phyloP scores from a whole-genome alignment of 176 grass and related monocot species.

The Guadua angustifolia region DNA sequence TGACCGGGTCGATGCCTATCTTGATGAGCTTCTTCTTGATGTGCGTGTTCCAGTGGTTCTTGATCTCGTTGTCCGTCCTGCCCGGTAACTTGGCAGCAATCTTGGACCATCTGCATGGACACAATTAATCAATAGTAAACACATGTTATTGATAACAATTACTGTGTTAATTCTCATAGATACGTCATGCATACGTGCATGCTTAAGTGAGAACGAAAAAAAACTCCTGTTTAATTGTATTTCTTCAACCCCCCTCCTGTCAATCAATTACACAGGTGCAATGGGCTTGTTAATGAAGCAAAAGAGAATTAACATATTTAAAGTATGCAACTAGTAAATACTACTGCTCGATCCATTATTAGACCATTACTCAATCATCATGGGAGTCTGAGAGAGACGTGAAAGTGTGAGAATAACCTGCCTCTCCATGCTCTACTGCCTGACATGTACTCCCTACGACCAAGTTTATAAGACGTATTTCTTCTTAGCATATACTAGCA shows the following conservation, averaged over 20 bases:
- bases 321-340: not conserved
- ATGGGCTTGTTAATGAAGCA: not conserved
- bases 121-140: not conserved
- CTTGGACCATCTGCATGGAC: constrained; percentile 77
- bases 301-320: not conserved
- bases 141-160: not conserved
- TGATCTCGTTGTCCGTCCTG: constrained; percentile 95
- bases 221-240: not conserved
- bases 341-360: not conserved
- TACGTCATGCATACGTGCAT: constrained; percentile 21
- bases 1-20: constrained; percentile 89
- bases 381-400: not conserved
- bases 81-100: constrained; percentile 88
- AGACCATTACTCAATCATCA: not conserved
- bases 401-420: constrained; percentile 22
- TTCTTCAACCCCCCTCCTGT: not conserved
- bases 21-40: constrained; percentile 98
- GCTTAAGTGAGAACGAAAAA: not conserved
- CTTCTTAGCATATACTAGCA: too few species aligned
- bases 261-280: not conserved
- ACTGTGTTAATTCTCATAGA: not conserved
- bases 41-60: constrained; percentile 99
- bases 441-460: too few species aligned
- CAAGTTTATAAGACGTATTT: too few species aligned
- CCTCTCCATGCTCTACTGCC: constrained; percentile 8